A percentile compares a stretch with the other conserved stretches of the same genome.
phyloP scores from a whole-genome alignment of 768 basidiomycete genomes.

The Leucosporidium scottii region DNA sequence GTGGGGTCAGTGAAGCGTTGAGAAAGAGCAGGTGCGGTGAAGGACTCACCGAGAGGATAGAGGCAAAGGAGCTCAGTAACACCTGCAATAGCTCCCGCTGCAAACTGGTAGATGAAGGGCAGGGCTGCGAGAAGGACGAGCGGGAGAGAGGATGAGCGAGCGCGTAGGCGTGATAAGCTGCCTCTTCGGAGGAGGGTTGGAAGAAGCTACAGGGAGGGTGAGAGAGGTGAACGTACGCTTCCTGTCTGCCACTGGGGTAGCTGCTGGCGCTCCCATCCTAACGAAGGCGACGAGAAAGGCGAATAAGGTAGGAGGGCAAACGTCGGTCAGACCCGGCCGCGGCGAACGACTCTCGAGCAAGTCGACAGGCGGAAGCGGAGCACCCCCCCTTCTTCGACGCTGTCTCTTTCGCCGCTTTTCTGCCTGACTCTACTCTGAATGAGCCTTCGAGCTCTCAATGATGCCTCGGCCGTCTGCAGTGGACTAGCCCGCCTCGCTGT shows the following conservation, averaged over 20 bases:
- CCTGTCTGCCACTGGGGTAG: no score
- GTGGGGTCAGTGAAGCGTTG: not conserved
- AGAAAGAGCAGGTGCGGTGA: not conserved
- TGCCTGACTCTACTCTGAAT: no score
- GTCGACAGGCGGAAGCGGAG: no score
- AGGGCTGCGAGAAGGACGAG: slow-evolving; percentile 39
- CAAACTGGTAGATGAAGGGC: slow-evolving; percentile 63
- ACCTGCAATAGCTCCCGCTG: slow-evolving; percentile 93
- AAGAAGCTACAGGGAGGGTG: not conserved
- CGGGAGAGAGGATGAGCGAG: not conserved
- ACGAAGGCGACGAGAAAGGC: no score
- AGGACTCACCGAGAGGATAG: slow-evolving; percentile 71
- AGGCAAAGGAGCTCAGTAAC: slow-evolving; percentile 56
- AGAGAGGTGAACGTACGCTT: not conserved
- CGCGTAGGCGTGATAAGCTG: not conserved
- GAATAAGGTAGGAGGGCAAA: no score
- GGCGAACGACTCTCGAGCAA: no score
- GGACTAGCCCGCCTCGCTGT: slow-evolving; percentile 9
- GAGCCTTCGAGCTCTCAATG: slow-evolving; percentile 3
- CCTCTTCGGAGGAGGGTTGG: not conserved
- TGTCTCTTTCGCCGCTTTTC: no score
- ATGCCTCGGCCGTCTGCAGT: slow-evolving; percentile 3
- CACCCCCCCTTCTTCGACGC: no score
- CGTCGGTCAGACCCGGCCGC: no score
- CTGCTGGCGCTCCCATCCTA: no score